Evolutionary conservation across 1,139 yeast species (phyloP), one percentile per base, ranked within the genome.

Genomic region (Geotrichum candidum): DNA sequence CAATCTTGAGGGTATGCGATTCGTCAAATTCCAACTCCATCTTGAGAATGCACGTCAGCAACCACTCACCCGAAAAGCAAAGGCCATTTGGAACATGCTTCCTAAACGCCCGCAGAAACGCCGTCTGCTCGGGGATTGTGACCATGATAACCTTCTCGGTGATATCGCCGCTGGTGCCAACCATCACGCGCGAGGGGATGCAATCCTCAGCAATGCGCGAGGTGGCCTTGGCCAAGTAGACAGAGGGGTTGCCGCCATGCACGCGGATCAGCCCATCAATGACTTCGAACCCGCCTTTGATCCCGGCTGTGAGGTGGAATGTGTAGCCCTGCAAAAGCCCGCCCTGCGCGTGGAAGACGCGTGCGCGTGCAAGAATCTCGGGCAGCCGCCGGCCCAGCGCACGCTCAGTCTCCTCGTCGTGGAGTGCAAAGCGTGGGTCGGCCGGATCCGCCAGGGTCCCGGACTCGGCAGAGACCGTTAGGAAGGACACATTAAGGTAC

Each of bases 261-360:
- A 86, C 82, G 53, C 75, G 76, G 23, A 90, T 76, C 27, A 91
- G 86, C 52, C 84, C 78, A 1, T 85, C 78, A 31, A 90, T 81
- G 1, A 85, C 81, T 0, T 81, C 82, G 2, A 78, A 74, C 0
- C 95, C 91, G 33, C 95, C 96, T n/a, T 84, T 83, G 45, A 88
- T 77, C 58, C 83, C 84, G 1, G 82, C 71, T 0, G 90, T 81
- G 2, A 90, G 74, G 68, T 87, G 86, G 64, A 91, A 77, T 2
- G 73, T 72, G 45, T 80, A 68, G 0, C 78, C 82, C 3, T 73
- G 67, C 67, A 88, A 85, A 1, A 76, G 71, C 0, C 80, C 50
- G 15, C 57, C 57, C 15, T 48, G 33, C 9, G 66, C 0, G 76
- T 66, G 45, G 70, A 74, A 38, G 68, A 68, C 1, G 11, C 52